A percentile compares a stretch with the other conserved stretches of the same genome.
phyloP scores from a whole-genome alignment of 2,329 filamentous ascomycete species.

The Bipolaris cookei region DNA sequence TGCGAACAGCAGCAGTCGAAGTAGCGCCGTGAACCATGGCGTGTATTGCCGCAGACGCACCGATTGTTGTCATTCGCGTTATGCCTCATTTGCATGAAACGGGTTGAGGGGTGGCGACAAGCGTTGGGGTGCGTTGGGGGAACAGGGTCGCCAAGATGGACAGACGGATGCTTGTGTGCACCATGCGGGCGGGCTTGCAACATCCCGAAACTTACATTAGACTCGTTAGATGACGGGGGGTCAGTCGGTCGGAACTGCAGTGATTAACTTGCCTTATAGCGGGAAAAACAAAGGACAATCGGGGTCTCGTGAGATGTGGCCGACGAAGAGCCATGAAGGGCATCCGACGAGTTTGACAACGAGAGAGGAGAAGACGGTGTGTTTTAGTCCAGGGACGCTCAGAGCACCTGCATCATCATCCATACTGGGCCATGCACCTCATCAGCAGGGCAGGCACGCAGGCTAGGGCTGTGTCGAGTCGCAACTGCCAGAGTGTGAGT shows the following conservation, averaged over 20 bases:
- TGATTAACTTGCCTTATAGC: neutral
- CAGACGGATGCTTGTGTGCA: neutral
- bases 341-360: constrained; percentile 4
- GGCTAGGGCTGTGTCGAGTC: constrained; percentile 1
- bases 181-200: constrained; percentile 2
- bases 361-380: constrained; percentile 1
- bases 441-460: constrained; percentile 9
- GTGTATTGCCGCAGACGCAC: constrained; percentile 12
- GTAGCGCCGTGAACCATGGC: neutral
- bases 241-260: constrained; percentile 1
- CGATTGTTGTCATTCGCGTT: constrained; percentile 3
- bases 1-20: neutral
- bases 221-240: neutral
- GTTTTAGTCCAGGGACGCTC: constrained; percentile 8
- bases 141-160: neutral
- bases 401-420: constrained; percentile 13
- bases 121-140: neutral
- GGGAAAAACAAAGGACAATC: neutral
- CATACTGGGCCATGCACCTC: constrained; percentile 9
- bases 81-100: constrained; percentile 11
- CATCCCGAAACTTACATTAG: constrained; percentile 1
- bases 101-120: neutral
- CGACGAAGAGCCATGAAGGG: neutral
- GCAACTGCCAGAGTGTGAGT: neutral
- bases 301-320: neutral